These are phyloP conservation scores for Cryptococcus amylolentus DNA, from an alignment of 1,284 basidiomycete species.

Conservation along the genomic window DNA sequence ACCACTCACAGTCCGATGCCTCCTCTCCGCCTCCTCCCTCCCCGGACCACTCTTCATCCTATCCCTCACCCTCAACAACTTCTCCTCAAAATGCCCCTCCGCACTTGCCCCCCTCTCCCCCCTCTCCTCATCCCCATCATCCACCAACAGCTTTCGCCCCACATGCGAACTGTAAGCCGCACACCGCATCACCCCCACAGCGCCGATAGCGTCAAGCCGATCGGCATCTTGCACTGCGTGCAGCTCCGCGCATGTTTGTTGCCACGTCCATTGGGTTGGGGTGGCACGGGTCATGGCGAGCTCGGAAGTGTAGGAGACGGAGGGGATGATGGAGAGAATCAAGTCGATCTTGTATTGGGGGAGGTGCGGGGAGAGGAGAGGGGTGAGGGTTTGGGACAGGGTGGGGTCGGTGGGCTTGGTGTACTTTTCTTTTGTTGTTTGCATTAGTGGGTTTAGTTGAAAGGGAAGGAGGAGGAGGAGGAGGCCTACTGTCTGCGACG, in stretches of 20 bases:
- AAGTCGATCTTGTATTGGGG: slow-evolving; percentile 14
- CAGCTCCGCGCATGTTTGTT: slow-evolving; percentile 70
- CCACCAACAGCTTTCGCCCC: slow-evolving; percentile 15
- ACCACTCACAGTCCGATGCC: slow-evolving; percentile 68
- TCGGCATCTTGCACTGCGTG: slow-evolving; percentile 93
- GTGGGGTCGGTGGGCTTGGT: slow-evolving; percentile 14
- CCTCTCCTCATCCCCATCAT: slow-evolving; percentile 44
- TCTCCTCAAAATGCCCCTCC: slow-evolving; percentile 83
- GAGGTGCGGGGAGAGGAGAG: slow-evolving; percentile 22
- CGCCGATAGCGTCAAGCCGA: slow-evolving; percentile 85
- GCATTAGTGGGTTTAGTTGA: not conserved
- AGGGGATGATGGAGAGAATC: slow-evolving; percentile 63
- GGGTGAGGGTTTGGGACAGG: slow-evolving; percentile 20
- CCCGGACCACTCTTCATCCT: slow-evolving; percentile 73
- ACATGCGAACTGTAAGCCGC: slow-evolving; percentile 69
- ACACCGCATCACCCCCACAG: slow-evolving; percentile 81
- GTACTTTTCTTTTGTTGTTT: slow-evolving; percentile 36
- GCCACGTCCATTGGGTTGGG: slow-evolving; percentile 65
- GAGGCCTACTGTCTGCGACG: slow-evolving; percentile 51
- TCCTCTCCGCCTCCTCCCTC: slow-evolving; percentile 63
- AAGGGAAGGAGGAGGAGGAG: not conserved
- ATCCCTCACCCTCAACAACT: slow-evolving; percentile 69
- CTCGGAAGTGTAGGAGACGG: slow-evolving; percentile 84
- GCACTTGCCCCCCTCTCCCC: slow-evolving; percentile 57
- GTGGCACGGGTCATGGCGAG: slow-evolving; percentile 56